A percentile compares a stretch with the other conserved stretches of the same genome.
Evolutionary conservation across 257 asterid species (phyloP).

Genomic region (Henckelia pumila): DNA sequence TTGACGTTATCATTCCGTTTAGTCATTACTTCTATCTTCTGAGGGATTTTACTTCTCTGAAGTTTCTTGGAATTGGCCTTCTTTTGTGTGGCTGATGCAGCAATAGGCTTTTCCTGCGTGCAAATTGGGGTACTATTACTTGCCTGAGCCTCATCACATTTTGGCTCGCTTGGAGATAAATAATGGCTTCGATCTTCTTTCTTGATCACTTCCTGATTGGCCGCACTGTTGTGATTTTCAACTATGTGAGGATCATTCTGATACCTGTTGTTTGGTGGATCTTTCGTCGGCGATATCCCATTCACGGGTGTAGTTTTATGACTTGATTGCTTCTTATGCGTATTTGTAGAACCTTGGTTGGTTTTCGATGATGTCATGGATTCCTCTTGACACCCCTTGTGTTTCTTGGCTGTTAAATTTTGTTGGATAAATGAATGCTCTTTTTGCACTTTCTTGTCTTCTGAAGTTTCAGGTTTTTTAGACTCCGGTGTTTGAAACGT

Average conservation of each 20-base stretch:
- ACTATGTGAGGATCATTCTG: slow-evolving; percentile 22
- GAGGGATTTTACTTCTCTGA: slow-evolving; percentile 38
- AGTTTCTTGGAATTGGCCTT: slow-evolving; percentile 30
- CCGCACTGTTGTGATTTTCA: slow-evolving; percentile 19
- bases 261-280: slow-evolving; percentile 22
- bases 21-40: slow-evolving; percentile 39
- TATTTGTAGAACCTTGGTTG: slow-evolving; percentile 33
- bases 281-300: slow-evolving; percentile 30
- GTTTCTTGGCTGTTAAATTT: slow-evolving; percentile 35
- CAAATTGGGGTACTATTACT: slow-evolving; percentile 10
- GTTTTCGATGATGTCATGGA: slow-evolving; percentile 35
- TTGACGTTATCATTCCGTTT: slow-evolving; percentile 32
- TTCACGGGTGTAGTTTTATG: slow-evolving; percentile 33
- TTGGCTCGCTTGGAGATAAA: slow-evolving; percentile 26
- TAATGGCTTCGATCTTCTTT: slow-evolving; percentile 27
- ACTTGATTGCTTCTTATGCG: slow-evolving; percentile 38
- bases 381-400: slow-evolving; percentile 39
- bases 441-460: slow-evolving; percentile 40
- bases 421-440: slow-evolving; percentile 41
- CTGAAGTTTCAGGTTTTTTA: slow-evolving; percentile 32
- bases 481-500: slow-evolving; percentile 29
- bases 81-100: slow-evolving; percentile 32
- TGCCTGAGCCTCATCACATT: slow-evolving; percentile 16
- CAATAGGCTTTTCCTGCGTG: slow-evolving; percentile 30
- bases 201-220: slow-evolving; percentile 25